Conservation (phyloP, 768 basidiomycete species). For the Lyophyllum atratum region DNA sequence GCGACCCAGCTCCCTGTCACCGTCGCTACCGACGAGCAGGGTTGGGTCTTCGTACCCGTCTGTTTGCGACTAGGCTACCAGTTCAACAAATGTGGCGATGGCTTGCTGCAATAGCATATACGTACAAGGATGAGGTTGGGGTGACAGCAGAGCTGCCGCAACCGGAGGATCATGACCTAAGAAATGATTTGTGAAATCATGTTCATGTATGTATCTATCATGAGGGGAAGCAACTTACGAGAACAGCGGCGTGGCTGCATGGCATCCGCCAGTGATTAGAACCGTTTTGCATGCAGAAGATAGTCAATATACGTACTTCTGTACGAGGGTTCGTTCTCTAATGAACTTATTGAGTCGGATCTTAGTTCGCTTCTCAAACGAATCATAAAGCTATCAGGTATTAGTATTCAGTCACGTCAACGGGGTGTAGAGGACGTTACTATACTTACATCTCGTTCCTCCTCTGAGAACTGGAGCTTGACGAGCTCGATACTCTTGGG, state of each 20-base stretch:
- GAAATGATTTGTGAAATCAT: neutral
- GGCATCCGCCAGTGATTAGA: neutral
- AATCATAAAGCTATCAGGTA: conserved; percentile 51
- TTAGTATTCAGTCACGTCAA: too few relatives aligned
- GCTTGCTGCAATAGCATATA: conserved; percentile 4
- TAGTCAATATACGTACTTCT: conserved; percentile 50
- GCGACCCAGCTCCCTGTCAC: conserved; percentile 58
- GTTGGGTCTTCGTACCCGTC: conserved; percentile 54
- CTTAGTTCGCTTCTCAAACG: conserved; percentile 55
- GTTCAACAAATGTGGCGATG: neutral
- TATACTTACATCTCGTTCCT: conserved; percentile 60
- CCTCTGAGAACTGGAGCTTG: conserved; percentile 59
- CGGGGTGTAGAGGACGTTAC: too few relatives aligned
- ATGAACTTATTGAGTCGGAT: conserved; percentile 63
- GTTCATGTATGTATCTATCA: neutral
- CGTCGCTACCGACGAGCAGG: conserved; percentile 44
- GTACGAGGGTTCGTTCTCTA: conserved; percentile 62
- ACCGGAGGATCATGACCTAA: conserved; percentile 72
- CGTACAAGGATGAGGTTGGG: conserved; percentile 69
- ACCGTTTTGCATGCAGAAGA: neutral
- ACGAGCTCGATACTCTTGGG: conserved; percentile 61
- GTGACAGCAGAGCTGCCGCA: conserved; percentile 75
- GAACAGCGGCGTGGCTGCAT: conserved; percentile 46
- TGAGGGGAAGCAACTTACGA: conserved; percentile 32
- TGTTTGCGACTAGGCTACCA: conserved; percentile 34